phyloP scores from a whole-genome alignment of 2,329 filamentous ascomycete species.

The Sarocladium kiliense region DNA sequence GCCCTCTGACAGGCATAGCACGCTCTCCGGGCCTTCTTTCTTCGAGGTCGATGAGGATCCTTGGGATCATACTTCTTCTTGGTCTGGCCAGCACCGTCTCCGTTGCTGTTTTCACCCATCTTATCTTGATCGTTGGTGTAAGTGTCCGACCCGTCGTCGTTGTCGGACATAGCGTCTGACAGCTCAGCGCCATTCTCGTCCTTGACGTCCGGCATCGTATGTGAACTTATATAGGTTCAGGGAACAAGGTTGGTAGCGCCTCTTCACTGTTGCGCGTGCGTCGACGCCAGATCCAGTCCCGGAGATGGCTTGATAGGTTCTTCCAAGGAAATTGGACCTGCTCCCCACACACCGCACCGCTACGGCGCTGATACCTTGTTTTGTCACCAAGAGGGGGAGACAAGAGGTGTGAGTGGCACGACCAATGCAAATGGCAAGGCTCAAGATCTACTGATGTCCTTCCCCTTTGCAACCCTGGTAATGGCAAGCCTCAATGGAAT shows the following conservation, averaged over 20 bases:
- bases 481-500: not conserved
- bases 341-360: conserved; percentile 7
- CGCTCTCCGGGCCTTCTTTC: conserved; percentile 93
- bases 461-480: not conserved
- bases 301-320: conserved; percentile 1
- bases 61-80: conserved; percentile 77
- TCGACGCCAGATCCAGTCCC: conserved; percentile 5
- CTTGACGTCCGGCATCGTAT: conserved; percentile 51
- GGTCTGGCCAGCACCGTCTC: conserved; percentile 42
- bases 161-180: conserved; percentile 55
- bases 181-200: conserved; percentile 49
- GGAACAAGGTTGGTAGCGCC: not conserved
- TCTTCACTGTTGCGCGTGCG: not conserved
- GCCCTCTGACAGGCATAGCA: conserved; percentile 97
- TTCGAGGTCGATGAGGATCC: conserved; percentile 79
- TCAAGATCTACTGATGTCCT: conserved; percentile 1
- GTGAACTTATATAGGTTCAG: conserved; percentile 32
- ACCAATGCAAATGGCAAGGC: conserved; percentile 4
- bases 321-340: conserved; percentile 6
- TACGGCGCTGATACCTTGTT: conserved; percentile 5
- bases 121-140: conserved; percentile 44
- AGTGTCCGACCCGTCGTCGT: conserved; percentile 50
- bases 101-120: conserved; percentile 39
- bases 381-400: not conserved
- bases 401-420: conserved; percentile 4